Evolutionary conservation across 1,284 basidiomycete genomes (phyloP).

Genomic region (Ganoderma multipileum): DNA sequence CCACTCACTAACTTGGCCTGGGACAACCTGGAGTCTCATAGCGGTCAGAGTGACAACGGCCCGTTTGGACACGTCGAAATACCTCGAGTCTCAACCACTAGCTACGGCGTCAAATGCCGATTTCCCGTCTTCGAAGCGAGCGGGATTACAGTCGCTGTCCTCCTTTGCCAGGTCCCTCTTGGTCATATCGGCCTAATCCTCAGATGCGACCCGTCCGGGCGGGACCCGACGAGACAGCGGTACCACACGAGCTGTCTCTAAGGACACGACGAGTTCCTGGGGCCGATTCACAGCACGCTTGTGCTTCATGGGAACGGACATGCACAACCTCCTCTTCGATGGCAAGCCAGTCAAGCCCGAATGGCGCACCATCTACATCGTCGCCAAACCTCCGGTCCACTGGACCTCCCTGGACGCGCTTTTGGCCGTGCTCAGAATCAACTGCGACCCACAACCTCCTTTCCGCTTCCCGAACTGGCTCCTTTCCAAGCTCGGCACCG

Average conservation of each 20-base stretch:
- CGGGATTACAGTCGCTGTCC: constrained; percentile 6
- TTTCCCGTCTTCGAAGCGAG: constrained; percentile 7
- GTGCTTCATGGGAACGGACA: not conserved
- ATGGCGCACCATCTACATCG: not conserved
- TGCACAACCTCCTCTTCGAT: not conserved
- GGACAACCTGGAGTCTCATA: not conserved
- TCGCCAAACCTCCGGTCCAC: not conserved
- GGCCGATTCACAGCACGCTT: not conserved
- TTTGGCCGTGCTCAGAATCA: not conserved
- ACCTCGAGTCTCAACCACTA: not conserved
- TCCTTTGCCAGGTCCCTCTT: not conserved
- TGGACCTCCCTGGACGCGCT: not conserved
- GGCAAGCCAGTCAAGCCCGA: not conserved
- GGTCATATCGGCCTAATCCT: constrained; percentile 1
- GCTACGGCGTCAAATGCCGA: constrained; percentile 1
- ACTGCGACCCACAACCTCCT: not conserved
- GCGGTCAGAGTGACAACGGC: not conserved
- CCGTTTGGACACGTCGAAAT: constrained; percentile 5
- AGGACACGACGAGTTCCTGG: not conserved
- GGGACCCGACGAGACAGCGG: not conserved
- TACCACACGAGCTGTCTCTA: not conserved
- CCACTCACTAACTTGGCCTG: not conserved
- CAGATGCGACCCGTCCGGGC: not conserved
- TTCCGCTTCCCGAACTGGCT: not conserved
- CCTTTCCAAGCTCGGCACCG: not conserved